phyloP scores from a whole-genome alignment of 257 asterid species.

The Nicotiana undulata region DNA sequence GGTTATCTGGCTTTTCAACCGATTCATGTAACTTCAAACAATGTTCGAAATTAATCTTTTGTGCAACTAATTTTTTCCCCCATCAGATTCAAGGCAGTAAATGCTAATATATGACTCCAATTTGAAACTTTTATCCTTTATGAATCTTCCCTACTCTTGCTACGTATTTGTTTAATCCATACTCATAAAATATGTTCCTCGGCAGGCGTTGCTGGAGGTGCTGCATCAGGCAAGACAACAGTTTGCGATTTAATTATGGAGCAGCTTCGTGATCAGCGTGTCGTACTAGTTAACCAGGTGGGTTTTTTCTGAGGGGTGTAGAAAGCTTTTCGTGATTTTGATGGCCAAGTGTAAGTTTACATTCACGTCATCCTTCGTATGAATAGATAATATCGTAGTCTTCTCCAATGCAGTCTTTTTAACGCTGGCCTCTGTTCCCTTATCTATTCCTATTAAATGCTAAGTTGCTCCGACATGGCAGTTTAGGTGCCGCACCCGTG shows the following conservation, averaged over 20 bases:
- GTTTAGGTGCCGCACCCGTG: no score
- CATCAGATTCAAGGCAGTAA: not conserved
- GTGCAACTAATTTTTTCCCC: not conserved
- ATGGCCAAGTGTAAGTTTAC: not conserved
- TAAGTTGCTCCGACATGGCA: no score
- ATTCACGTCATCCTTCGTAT: not conserved
- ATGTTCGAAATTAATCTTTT: not conserved
- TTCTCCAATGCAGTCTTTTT: not conserved
- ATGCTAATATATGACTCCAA: not conserved
- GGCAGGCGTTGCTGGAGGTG: constrained; percentile 98
- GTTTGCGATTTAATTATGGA: constrained; percentile 98
- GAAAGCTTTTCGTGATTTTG: not conserved
- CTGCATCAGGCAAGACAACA: constrained; percentile 97
- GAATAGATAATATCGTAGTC: not conserved
- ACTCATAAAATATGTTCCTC: constrained; percentile 1
- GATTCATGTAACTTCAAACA: not conserved
- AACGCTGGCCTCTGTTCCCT: not conserved
- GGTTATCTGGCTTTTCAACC: not conserved
- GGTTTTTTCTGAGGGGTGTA: not conserved
- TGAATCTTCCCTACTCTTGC: not conserved
- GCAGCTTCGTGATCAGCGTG: constrained; percentile 98
- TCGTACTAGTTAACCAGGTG: constrained; percentile 97
- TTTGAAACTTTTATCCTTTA: not conserved
- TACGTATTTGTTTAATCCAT: not conserved
- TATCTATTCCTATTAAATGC: not conserved